Percentiles rank a stretch among this genome's conserved stretches.
Conservation (phyloP, 2,329 filamentous ascomycete species). For the Nothopassalora personata region DNA sequence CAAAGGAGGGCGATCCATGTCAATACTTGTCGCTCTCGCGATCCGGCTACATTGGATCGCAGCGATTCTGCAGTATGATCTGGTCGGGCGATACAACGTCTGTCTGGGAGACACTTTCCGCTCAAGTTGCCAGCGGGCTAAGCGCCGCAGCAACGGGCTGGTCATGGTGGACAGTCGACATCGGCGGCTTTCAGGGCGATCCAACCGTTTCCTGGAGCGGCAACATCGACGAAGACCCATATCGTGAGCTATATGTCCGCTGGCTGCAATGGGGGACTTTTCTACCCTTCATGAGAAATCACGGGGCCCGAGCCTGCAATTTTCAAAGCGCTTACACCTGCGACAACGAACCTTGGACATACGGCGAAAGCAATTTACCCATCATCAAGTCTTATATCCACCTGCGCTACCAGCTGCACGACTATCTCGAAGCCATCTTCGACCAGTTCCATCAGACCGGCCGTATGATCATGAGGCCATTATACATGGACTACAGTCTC, state of each 20-base stretch:
- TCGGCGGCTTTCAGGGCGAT: constrained; percentile 31
- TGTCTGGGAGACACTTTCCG: constrained; percentile 28
- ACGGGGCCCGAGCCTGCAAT: constrained; percentile 27
- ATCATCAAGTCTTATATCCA: constrained; percentile 30
- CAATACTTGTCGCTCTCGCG: constrained; percentile 26
- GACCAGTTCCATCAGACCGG: constrained; percentile 31
- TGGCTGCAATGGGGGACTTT: constrained; percentile 33
- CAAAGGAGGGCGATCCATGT: constrained; percentile 24
- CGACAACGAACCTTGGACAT: constrained; percentile 33
- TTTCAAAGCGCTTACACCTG: constrained; percentile 34
- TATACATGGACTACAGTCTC: constrained; percentile 37
- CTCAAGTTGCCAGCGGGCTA: constrained; percentile 27
- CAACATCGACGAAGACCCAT: constrained; percentile 29
- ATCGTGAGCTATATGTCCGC: constrained; percentile 30
- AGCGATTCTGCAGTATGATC: constrained; percentile 32
- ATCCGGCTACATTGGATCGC: constrained; percentile 31
- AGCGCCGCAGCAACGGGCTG: constrained; percentile 28
- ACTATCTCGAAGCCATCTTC: constrained; percentile 33
- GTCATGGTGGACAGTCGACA: constrained; percentile 30
- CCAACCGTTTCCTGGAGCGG: constrained; percentile 33
- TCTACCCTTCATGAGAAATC: constrained; percentile 31
- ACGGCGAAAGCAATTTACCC: constrained; percentile 27
- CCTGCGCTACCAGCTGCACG: constrained; percentile 25
- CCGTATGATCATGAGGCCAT: constrained; percentile 35
- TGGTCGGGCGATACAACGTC: constrained; percentile 31